Percentiles rank a stretch among this genome's conserved stretches.
Evolutionary conservation across 192 early-diverging fungal genomes (phyloP).

Genomic region (Rhizophlyctis rosea): DNA sequence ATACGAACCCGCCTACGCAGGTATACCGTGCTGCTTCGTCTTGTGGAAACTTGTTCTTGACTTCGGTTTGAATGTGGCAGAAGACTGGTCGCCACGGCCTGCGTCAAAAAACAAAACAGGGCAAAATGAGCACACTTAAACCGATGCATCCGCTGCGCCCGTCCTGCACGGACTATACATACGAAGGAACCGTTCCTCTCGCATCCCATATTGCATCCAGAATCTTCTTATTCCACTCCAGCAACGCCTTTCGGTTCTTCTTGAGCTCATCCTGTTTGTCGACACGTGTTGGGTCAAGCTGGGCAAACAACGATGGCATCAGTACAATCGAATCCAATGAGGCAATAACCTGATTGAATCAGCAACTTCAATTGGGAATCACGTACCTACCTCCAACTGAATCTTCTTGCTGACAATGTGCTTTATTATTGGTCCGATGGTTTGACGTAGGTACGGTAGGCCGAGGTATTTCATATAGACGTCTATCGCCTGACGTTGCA

Average conservation of each 20-base stretch:
- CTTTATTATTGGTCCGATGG: slow-evolving; percentile 19
- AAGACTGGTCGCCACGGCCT: slow-evolving; percentile 18
- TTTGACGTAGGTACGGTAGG: slow-evolving; percentile 13
- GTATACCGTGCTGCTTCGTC: slow-evolving; percentile 24
- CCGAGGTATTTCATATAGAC: slow-evolving; percentile 30
- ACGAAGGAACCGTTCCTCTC: slow-evolving; percentile 19
- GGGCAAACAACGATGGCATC: not conserved
- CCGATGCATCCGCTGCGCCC: not conserved
- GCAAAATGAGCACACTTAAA: not conserved
- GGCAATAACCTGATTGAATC: not conserved
- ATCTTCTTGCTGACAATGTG: slow-evolving; percentile 19
- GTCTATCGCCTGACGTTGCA: slow-evolving; percentile 16
- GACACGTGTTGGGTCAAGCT: slow-evolving; percentile 23
- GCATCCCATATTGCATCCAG: slow-evolving; percentile 23
- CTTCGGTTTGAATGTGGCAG: slow-evolving; percentile 15
- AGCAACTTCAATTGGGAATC: not conserved
- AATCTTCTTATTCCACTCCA: slow-evolving; percentile 13
- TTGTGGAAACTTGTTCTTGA: slow-evolving; percentile 18
- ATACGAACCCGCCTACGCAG: slow-evolving; percentile 50
- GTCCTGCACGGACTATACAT: not conserved
- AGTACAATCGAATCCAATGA: not conserved
- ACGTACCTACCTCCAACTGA: slow-evolving; percentile 14
- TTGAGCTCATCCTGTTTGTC: slow-evolving; percentile 19
- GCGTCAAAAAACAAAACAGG: not conserved
- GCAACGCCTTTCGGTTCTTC: slow-evolving; percentile 1